A percentile compares a stretch with the other conserved stretches of the same genome.
Conservation (phyloP, 2,329 filamentous ascomycete species). For the Colletotrichum gloeosporioides region DNA sequence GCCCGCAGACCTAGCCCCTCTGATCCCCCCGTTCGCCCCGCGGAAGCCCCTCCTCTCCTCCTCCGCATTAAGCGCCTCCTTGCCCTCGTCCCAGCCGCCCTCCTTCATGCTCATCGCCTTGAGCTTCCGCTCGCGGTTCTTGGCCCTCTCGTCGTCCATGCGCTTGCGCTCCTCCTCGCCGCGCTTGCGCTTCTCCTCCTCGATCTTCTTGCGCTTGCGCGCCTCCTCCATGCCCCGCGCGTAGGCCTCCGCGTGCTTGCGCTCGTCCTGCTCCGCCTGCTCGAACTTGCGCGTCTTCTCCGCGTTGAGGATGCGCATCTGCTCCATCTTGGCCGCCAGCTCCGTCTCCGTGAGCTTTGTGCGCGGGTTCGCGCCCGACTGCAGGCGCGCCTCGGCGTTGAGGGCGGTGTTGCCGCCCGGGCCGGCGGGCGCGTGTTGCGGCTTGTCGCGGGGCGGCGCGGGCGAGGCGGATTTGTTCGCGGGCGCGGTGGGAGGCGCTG, state of each 20-base stretch:
- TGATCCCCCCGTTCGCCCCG: conserved; percentile 44
- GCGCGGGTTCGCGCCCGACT: conserved; percentile 63
- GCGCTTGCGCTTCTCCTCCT: conserved; percentile 55
- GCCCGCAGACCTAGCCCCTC: conserved; percentile 41
- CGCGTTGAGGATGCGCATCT: conserved; percentile 63
- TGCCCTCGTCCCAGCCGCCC: conserved; percentile 65
- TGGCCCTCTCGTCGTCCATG: conserved; percentile 64
- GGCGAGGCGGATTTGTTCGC: not conserved
- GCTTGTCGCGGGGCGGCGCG: conserved; percentile 27
- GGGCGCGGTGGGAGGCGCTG: not conserved
- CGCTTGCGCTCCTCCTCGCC: conserved; percentile 57
- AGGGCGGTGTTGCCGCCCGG: conserved; percentile 33
- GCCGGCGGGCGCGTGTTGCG: not conserved
- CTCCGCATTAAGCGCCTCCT: conserved; percentile 49
- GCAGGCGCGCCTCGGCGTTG: conserved; percentile 47
- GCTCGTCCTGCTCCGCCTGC: conserved; percentile 61
- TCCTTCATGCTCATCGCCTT: conserved; percentile 61
- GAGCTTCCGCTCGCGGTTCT: conserved; percentile 66
- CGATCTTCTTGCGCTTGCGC: conserved; percentile 54
- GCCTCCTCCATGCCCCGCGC: conserved; percentile 63
- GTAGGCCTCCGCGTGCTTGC: conserved; percentile 58
- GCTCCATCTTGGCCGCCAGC: conserved; percentile 63
- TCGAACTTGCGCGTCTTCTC: conserved; percentile 66
- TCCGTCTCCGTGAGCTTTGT: conserved; percentile 65
- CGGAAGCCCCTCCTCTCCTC: conserved; percentile 46